A percentile compares a stretch with the other conserved stretches of the same genome.
phyloP scores from a whole-genome alignment of 164 flowering plant genomes.

The Echeveria elegans region DNA sequence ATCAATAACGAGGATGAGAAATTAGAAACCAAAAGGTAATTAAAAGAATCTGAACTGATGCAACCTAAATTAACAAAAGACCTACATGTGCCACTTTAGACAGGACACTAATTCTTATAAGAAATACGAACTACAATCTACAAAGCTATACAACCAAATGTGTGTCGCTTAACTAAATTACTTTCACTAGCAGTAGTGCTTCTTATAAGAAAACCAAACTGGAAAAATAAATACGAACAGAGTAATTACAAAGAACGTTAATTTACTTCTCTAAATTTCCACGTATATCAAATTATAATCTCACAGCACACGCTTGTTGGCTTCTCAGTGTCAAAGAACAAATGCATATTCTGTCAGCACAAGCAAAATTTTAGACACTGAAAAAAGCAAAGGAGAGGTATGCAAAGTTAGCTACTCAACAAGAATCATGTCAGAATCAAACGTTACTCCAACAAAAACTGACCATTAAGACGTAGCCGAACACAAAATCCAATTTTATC shows the following conservation, averaged over 20 bases:
- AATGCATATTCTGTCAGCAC: not conserved
- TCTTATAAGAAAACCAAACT: no score
- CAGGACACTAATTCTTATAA: no score
- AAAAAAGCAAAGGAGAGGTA: no score
- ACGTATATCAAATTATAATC: not conserved
- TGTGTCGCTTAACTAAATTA: no score
- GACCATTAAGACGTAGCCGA: not conserved
- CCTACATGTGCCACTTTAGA: not conserved
- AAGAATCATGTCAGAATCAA: not conserved
- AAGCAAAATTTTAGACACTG: not conserved
- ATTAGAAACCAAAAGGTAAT: not conserved
- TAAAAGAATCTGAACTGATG: not conserved
- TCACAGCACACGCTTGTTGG: not conserved
- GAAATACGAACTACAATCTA: no score
- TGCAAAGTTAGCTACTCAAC: no score
- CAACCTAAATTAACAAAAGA: not conserved
- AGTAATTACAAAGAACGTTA: no score
- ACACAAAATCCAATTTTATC: not conserved
- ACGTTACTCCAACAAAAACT: not conserved
- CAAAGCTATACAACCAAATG: no score
- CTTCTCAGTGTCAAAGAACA: not conserved
- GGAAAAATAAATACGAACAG: no score
- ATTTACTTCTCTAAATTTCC: no score
- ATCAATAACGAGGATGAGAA: not conserved
- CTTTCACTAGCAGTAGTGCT: no score